Conservation (phyloP, 176 grass and related monocot species). For the Melocanna baccifera region DNA sequence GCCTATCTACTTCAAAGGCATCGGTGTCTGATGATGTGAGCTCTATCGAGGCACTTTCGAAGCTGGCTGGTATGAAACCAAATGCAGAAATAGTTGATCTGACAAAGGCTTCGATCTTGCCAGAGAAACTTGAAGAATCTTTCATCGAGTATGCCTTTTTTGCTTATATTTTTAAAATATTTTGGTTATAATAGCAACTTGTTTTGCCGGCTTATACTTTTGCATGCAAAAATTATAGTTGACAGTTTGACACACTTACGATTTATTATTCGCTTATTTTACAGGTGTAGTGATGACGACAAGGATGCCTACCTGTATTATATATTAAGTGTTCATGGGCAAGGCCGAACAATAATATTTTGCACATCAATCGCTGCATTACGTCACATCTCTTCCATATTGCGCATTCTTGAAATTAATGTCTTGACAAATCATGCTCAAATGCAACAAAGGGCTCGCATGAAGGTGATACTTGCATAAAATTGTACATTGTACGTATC, state of each 20-base stretch:
- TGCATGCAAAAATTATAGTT: neutral
- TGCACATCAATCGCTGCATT: constrained; percentile 92
- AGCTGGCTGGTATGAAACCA: constrained; percentile 85
- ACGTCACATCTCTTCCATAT: constrained; percentile 73
- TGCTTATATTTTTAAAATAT: neutral
- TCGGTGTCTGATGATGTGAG: constrained; percentile 44
- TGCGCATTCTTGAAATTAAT: constrained; percentile 66
- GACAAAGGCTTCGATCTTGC: constrained; percentile 77
- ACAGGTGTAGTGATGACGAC: constrained; percentile 79
- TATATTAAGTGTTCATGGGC: constrained; percentile 87
- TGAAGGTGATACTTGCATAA: constrained; percentile 60
- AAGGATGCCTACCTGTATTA: constrained; percentile 96
- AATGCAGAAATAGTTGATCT: constrained; percentile 79
- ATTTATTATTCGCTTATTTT: constrained; percentile 28
- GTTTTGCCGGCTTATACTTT: constrained; percentile 19
- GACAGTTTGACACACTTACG: neutral
- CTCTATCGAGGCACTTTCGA: constrained; percentile 74
- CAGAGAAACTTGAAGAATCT: constrained; percentile 88
- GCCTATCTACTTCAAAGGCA: constrained; percentile 50
- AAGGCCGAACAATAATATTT: constrained; percentile 85
- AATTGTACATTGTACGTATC: neutral
- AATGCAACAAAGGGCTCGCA: constrained; percentile 98
- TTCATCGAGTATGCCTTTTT: constrained; percentile 76
- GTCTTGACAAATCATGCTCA: constrained; percentile 88
- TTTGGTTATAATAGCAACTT: neutral